Conservation (phyloP, 2,329 filamentous ascomycete genomes). For the Xylaria multiplex region DNA sequence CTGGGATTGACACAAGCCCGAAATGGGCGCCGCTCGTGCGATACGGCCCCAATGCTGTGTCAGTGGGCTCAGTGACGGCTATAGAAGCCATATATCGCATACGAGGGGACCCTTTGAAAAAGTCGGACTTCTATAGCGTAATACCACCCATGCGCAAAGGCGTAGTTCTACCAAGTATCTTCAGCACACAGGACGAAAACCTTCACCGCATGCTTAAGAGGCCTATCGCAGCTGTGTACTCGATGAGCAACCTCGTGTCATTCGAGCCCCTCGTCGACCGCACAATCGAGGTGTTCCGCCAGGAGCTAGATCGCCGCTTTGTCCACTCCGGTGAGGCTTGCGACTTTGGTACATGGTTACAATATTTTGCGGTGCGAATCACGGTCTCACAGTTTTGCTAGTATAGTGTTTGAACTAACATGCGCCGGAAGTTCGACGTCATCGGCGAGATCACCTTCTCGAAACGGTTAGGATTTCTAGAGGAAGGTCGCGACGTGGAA, state of each 20-base stretch:
- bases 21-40: not conserved
- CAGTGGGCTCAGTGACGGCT: not conserved
- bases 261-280: not conserved
- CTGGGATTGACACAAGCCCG: not conserved
- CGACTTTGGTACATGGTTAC: conserved; percentile 6
- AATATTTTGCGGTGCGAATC: conserved; percentile 9
- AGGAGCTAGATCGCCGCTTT: conserved; percentile 8
- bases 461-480: conserved; percentile 23
- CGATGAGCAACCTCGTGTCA: conserved; percentile 9
- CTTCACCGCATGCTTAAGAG: conserved; percentile 6
- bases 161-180: not conserved
- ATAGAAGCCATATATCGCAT: conserved; percentile 4
- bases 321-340: not conserved
- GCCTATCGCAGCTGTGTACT: conserved; percentile 5
- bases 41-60: conserved; percentile 4
- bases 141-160: conserved; percentile 10
- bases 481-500: conserved; percentile 25
- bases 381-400: too few relatives aligned
- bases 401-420: not conserved
- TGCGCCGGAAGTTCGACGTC: conserved; percentile 22
- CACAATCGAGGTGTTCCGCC: conserved; percentile 1
- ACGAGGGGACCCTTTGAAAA: not conserved
- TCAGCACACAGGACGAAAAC: not conserved
- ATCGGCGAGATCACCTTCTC: conserved; percentile 30
- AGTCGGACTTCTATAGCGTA: conserved; percentile 4